Conservation (phyloP, 2,329 filamentous ascomycete genomes). For the Davidsoniella eucalypti region DNA sequence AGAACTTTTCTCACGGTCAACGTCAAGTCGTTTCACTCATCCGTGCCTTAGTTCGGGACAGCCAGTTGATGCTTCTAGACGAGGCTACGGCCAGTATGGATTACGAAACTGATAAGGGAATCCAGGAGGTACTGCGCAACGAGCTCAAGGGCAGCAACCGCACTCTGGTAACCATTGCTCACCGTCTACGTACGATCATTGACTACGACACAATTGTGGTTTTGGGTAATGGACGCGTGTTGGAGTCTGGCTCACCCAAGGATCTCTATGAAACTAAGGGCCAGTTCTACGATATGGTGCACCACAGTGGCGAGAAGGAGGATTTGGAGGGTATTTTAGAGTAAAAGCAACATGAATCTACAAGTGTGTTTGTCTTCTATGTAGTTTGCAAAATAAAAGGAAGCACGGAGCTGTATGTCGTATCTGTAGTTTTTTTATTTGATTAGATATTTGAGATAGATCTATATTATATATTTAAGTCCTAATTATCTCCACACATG, state of each 20-base stretch:
- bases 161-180: conserved; percentile 33
- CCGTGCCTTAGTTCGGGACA: conserved; percentile 29
- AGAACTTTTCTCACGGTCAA: conserved; percentile 32
- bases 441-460: no score
- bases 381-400: no score
- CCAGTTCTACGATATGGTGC: conserved; percentile 38
- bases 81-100: conserved; percentile 36
- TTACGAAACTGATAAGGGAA: conserved; percentile 29
- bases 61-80: conserved; percentile 31
- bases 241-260: conserved; percentile 31
- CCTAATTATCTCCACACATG: no score
- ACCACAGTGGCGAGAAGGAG: conserved; percentile 35
- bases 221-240: conserved; percentile 27
- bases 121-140: conserved; percentile 28
- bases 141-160: conserved; percentile 29
- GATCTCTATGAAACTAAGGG: conserved; percentile 29
- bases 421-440: no score
- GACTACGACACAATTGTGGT: conserved; percentile 36
- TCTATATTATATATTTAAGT: no score
- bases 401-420: no score
- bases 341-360: background rate
- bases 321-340: conserved; percentile 10
- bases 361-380: no score
- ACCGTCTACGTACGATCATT: conserved; percentile 32
- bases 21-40: conserved; percentile 32